phyloP scores from a whole-genome alignment of 2,329 filamentous ascomycete genomes.

The Stagonosporopsis chrysanthemi region DNA sequence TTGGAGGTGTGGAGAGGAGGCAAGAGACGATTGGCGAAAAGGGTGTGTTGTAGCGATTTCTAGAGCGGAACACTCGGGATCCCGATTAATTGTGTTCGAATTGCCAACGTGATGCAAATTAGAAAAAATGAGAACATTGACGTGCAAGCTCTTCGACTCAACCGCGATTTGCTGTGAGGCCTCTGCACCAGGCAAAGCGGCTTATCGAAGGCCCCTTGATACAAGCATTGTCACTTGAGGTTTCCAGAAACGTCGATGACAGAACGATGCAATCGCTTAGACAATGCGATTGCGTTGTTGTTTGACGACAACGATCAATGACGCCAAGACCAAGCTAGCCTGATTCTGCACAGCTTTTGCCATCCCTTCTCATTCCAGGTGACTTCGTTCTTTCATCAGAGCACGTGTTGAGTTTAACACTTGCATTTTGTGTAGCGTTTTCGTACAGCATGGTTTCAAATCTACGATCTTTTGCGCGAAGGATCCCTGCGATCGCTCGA shows the following conservation, averaged over 20 bases:
- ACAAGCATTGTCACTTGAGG: background rate
- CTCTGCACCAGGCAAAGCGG: too few relatives aligned
- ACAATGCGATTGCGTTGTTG: background rate
- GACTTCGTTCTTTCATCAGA: background rate
- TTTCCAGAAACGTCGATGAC: too few relatives aligned
- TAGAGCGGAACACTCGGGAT: too few relatives aligned
- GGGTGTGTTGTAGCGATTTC: background rate
- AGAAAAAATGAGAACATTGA: too few relatives aligned
- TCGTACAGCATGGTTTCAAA: background rate
- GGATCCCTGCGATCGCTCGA: too few relatives aligned
- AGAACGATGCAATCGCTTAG: background rate
- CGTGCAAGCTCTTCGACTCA: too few relatives aligned
- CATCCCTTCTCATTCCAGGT: background rate
- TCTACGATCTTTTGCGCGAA: background rate
- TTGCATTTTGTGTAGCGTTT: background rate
- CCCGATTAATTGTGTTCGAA: too few relatives aligned
- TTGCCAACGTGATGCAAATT: too few relatives aligned
- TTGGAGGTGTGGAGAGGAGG: constrained; percentile 3
- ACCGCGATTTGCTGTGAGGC: too few relatives aligned
- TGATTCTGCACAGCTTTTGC: background rate
- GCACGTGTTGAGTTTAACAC: background rate
- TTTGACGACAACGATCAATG: background rate
- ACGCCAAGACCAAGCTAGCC: constrained; percentile 4
- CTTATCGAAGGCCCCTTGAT: too few relatives aligned
- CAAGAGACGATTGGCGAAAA: constrained; percentile 6